Base-by-base conservation (phyloP, 2,329 filamentous ascomycete genomes). In the Neurospora sp. region DNA sequence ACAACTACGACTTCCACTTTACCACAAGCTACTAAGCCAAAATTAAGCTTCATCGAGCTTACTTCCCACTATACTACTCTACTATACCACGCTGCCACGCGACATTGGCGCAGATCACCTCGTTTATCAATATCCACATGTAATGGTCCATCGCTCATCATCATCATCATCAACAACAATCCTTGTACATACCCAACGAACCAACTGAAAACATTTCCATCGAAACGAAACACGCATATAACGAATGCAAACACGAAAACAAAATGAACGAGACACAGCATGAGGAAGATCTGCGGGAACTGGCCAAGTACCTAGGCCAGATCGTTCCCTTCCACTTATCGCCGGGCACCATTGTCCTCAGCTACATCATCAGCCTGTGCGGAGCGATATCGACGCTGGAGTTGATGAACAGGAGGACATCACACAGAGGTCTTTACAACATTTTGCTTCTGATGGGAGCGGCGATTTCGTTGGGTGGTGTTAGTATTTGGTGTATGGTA, bases 381-480 rank as follows among this genome's bases (percentile, higher is more conserved):
- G 93, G 93, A 72, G 90, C 92, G 67, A 85, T 88, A 67, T 92
- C 92, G 3, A 94, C 93, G 0, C 83, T 97, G 39, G 93, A 97
- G 79, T 82, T 97, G 70, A 88, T 97, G 68, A 91, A 96, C 77
- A 84, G 92, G 70, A 85, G 92, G 74, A 93, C 91, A 0, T 88
- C 90, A 2, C 86, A 86, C 69, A 87, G 86, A 76, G 91, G 91
- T 8, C 78, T 86, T 69, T 88, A 88, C 77, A 93, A 92, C 76
- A 88, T 91, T 90, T 91, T 89, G 72, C 82, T 92, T 1, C 82
- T 93, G 3, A 74, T 89, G 12, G 86, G 86, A 41, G 87, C 90
- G 6, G 87, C 90, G 4, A 81, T 92, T 36, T 86, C 88, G 3
- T 92, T 93, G 90, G 91, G 91, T 8, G 90, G 89, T 2, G 88